Conservation (phyloP, 345 rosid species). For the Melaleuca alternifolia region DNA sequence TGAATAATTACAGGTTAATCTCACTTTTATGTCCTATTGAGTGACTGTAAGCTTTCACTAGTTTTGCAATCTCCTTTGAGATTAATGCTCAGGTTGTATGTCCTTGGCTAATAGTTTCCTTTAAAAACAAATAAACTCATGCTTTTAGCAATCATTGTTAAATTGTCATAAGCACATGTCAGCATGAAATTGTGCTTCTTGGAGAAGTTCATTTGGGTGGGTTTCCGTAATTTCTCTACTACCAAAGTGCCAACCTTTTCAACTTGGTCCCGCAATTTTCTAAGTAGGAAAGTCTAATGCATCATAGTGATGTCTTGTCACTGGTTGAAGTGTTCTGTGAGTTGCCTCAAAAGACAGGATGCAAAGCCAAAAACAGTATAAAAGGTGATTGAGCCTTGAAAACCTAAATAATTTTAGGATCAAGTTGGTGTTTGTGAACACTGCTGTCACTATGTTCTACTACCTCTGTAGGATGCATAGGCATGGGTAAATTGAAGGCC, state of each 20-base stretch:
- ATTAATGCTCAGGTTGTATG: neutral
- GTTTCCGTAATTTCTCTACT: neutral
- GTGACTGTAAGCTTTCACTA: neutral
- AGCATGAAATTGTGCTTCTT: neutral
- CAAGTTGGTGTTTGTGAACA: neutral
- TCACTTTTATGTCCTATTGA: neutral
- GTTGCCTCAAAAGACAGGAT: neutral
- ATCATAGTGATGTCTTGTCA: neutral
- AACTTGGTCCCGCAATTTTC: neutral
- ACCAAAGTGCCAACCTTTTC: neutral
- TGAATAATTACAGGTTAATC: conserved; percentile 71
- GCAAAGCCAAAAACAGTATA: neutral
- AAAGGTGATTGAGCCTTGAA: neutral
- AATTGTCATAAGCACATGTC: neutral
- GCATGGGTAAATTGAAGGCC: neutral
- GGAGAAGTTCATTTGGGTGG: neutral
- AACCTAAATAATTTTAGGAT: neutral
- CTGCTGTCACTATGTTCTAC: neutral
- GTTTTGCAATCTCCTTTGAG: neutral
- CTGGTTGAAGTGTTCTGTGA: neutral
- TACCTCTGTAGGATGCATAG: neutral
- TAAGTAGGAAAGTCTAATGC: neutral
- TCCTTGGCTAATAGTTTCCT: neutral
- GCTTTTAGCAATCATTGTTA: neutral
- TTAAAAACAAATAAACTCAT: neutral